These are phyloP conservation scores for Prunus mongolica DNA, from an alignment of 306 rosid genomes.

Conservation along the genomic window DNA sequence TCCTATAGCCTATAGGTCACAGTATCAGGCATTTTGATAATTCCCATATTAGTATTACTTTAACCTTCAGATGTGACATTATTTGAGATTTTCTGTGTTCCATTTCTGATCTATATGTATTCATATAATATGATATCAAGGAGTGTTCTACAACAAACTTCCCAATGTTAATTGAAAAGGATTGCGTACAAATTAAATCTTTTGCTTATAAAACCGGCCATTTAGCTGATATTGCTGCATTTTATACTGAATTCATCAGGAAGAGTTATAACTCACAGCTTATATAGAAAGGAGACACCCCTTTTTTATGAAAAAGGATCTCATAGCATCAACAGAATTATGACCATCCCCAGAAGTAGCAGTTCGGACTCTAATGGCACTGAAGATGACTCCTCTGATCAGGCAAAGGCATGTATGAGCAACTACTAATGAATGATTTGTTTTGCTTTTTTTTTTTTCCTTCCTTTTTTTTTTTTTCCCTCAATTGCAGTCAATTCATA, in stretches of 20 bases:
- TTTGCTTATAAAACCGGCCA: constrained; percentile 4
- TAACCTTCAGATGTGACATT: neutral
- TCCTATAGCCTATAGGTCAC: too few relatives aligned
- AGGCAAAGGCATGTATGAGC: constrained; percentile 53
- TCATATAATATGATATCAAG: neutral
- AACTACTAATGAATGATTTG: constrained; percentile 8
- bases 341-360: constrained; percentile 37
- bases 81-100: neutral
- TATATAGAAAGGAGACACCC: constrained; percentile 28
- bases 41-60: neutral
- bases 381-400: constrained; percentile 42
- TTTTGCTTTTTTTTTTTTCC: neutral
- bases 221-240: neutral
- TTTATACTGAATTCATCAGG: constrained; percentile 34
- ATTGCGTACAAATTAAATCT: neutral
- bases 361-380: constrained; percentile 48
- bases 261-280: constrained; percentile 28
- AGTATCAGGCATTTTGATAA: neutral
- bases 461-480: too few relatives aligned
- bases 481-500: too few relatives aligned
- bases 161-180: neutral
- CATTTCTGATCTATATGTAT: neutral
- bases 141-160: neutral
- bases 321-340: constrained; percentile 1
- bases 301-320: constrained; percentile 33